phyloP scores from a whole-genome alignment of 176 grass and related monocot genomes.

The Chrysopogon serrulatus region DNA sequence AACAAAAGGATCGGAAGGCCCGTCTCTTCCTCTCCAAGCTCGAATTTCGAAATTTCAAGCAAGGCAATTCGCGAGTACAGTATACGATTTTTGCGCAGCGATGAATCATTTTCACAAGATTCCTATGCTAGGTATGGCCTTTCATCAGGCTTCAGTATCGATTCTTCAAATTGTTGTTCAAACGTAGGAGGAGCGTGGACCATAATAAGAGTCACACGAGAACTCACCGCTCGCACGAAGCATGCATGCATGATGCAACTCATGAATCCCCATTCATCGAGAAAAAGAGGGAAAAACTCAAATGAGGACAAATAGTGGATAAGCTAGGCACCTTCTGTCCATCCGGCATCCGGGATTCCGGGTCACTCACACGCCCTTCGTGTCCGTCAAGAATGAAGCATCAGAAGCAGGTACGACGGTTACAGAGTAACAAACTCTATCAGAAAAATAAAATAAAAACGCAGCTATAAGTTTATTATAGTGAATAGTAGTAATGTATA shows the following conservation, averaged over 20 bases:
- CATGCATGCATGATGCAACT: neutral
- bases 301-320: no score
- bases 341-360: no score
- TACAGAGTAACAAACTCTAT: no score
- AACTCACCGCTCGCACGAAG: neutral
- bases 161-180: neutral
- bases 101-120: slow-evolving; percentile 36
- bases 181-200: slow-evolving; percentile 38
- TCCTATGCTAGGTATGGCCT: neutral
- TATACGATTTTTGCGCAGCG: neutral
- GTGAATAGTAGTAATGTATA: no score
- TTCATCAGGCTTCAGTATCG: neutral
- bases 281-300: neutral
- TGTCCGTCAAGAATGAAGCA: no score
- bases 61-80: neutral
- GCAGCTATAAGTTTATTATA: no score
- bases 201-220: slow-evolving; percentile 45
- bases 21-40: neutral
- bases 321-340: no score
- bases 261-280: slow-evolving; percentile 16
- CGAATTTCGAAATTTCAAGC: neutral
- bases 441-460: no score
- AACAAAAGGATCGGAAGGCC: neutral
- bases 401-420: no score
- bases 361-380: no score